Base-by-base conservation (phyloP, 2,329 filamentous ascomycete species). In the Cladorrhinum sp. region DNA sequence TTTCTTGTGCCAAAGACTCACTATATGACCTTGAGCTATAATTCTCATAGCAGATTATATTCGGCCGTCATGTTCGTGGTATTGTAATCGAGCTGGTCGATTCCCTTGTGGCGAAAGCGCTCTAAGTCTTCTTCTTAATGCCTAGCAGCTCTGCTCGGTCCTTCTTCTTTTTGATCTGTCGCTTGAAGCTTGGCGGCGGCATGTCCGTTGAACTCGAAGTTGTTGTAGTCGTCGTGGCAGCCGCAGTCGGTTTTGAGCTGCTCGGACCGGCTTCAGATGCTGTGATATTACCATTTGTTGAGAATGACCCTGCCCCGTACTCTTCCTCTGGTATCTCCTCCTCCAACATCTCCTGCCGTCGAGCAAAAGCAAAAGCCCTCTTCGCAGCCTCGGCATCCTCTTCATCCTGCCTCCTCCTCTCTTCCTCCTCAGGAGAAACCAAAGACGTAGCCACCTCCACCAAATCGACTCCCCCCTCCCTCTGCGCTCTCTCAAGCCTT, bases 81-180 rank as follows among this genome's bases (percentile, higher is more conserved):
- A n/a, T n/a, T n/a, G n/a, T n/a, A n/a, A n/a, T n/a, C n/a, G n/a
- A n/a, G n/a, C n/a, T n/a, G n/a, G n/a, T n/a, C n/a, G n/a, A n/a
- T n/a, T n/a, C n/a, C n/a, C n/a, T n/a, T n/a, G n/a, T n/a, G n/a
- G n/a, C n/a, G n/a, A n/a, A n/a, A n/a, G n/a, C n/a, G n/a, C n/a
- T n/a, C n/a, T n/a, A n/a, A n/a, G n/a, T n/a, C 76, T 92, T 93
- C 81, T 91, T 95, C 79, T 96, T 97, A 69, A 97, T 93, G 1
- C 93, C 92, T 53, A 96, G 75, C 22, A 87, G 78, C 13, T 88
- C 86, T 0, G 86, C 79, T 60, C 89, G 84, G 61, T 95, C 87
- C 75, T 95, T 96, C 78, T 96, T 98, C 77, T 91, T 89, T 78
- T 96, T 96, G 53, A 88, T 81, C 49, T 86, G 84, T 62, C 90